phyloP scores from a whole-genome alignment of 1,139 yeast genomes.

The Zygosaccharomyces sapae region DNA sequence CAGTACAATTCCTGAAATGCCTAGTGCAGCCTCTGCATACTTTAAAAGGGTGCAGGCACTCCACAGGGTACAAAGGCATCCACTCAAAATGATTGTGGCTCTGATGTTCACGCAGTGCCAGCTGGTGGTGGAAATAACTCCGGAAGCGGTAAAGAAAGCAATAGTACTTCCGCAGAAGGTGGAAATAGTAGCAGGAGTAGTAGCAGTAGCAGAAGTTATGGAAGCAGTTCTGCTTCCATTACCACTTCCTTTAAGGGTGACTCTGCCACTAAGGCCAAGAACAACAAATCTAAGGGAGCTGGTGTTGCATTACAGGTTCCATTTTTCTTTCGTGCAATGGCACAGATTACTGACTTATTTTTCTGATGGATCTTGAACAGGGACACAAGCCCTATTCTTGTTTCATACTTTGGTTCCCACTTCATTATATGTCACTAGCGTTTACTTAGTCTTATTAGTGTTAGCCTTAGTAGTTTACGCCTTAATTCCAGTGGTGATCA shows the following conservation, averaged over 20 bases:
- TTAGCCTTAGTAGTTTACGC: no score
- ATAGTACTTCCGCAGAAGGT: no score
- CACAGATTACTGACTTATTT: slow-evolving; percentile 15
- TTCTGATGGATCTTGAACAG: no score
- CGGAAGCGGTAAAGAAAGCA: neutral
- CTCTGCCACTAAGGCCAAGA: no score
- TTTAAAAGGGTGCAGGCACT: slow-evolving; percentile 70
- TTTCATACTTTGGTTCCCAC: neutral
- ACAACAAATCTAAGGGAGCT: slow-evolving; percentile 20
- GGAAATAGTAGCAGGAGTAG: neutral
- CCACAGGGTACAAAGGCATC: slow-evolving; percentile 73
- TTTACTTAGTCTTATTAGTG: no score
- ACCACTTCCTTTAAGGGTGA: no score
- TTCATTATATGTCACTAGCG: neutral
- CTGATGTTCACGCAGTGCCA: slow-evolving; percentile 36
- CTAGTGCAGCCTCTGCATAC: slow-evolving; percentile 68
- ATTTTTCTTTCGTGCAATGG: slow-evolving; percentile 19
- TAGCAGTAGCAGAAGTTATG: neutral
- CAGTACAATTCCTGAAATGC: slow-evolving; percentile 68
- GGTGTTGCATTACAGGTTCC: slow-evolving; percentile 23
- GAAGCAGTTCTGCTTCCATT: slow-evolving; percentile 10
- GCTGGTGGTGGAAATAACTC: slow-evolving; percentile 6
- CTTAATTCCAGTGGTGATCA: neutral
- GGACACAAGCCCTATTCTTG: no score
- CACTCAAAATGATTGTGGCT: slow-evolving; percentile 66